Percentiles rank a stretch among this genome's conserved stretches.
Conservation (phyloP, 2,329 filamentous ascomycete species). For the Chrysoporthe cubensis region DNA sequence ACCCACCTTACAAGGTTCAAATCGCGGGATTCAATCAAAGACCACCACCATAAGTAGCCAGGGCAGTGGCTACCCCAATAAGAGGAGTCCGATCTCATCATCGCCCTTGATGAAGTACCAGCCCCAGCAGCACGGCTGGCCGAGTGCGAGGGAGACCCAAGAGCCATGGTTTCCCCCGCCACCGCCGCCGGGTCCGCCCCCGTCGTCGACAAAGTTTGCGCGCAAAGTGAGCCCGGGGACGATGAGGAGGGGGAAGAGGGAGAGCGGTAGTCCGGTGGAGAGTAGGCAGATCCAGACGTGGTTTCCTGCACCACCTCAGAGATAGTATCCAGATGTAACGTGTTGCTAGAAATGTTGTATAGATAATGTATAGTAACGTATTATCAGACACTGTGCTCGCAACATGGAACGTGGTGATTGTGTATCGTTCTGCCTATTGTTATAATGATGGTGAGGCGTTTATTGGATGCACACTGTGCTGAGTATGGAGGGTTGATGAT, state of each 20-base stretch:
- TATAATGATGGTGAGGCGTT: too few species aligned
- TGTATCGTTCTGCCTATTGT: too few species aligned
- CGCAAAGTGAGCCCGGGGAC: conserved; percentile 15
- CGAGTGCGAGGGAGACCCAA: conserved; percentile 11
- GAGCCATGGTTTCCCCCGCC: conserved; percentile 27
- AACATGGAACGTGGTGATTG: neutral
- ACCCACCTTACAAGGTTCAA: neutral
- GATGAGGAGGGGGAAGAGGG: conserved; percentile 25
- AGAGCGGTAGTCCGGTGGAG: conserved; percentile 41
- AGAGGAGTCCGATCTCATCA: conserved; percentile 5
- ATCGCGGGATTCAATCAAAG: conserved; percentile 2
- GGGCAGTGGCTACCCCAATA: conserved; percentile 24
- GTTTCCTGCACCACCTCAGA: conserved; percentile 45
- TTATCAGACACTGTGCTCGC: neutral
- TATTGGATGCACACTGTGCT: too few species aligned
- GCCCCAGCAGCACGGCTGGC: conserved; percentile 25
- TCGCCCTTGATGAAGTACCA: conserved; percentile 21
- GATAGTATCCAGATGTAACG: neutral
- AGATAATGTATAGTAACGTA: conserved; percentile 8
- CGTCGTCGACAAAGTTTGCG: conserved; percentile 9
- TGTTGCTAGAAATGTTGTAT: neutral
- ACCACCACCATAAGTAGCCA: conserved; percentile 27
- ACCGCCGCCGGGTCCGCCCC: conserved; percentile 27
- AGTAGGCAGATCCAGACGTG: conserved; percentile 41
- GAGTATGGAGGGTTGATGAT: too few species aligned